Base-by-base conservation (phyloP, 352 stramenopile genomes). In the Phytopythium kandeliae region DNA sequence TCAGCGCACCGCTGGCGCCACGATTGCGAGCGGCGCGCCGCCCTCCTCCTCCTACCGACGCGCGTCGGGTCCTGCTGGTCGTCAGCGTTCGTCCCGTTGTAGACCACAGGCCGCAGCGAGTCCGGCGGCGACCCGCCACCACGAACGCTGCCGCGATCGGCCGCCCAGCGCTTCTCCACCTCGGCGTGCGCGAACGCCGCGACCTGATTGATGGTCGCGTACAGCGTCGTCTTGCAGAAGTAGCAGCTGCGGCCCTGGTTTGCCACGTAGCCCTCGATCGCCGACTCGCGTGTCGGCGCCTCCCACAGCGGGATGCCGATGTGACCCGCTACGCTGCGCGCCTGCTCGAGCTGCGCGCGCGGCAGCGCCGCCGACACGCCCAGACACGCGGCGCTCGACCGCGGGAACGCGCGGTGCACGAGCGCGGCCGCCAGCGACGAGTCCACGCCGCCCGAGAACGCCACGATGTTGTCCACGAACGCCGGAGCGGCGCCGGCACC, bases 171-270 rank as follows among this genome's bases (percentile, higher is more conserved):
- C 40, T 8, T 33, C 0, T 12, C 43, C 48, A 69, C 47, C 51
- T 78, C 50, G 43, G 67, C 52, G 47, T 59, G 53, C 19, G 78
- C 71, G 55, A 90, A 86, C 9, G 65, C 61, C 6, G 85, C 79
- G 42, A 98, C 87, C n/a, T 85, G 66, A 43, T 94, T 72, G 22
- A 99, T 65, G 25, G 89, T 96, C 31, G 83, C 75, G 75, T 99
- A 99, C n/a, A 99, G 69, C 50, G 96, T 97, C 7, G 91, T 98
- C 71, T 99, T 98, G 81, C 96, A 99, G 53, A 96, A 91, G 60
- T 97, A 98, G 69, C 96, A 99, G 61, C 91, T 89, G 55, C 96
- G 67, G 26, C 96, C 96, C 58, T 83, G 64, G 67, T 99, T 99
- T 48, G 71, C 69, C n/a, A 98, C 73, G 62, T 99, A 99, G 3